Conservation (phyloP, 257 asterid species). For the Vinca minor region DNA sequence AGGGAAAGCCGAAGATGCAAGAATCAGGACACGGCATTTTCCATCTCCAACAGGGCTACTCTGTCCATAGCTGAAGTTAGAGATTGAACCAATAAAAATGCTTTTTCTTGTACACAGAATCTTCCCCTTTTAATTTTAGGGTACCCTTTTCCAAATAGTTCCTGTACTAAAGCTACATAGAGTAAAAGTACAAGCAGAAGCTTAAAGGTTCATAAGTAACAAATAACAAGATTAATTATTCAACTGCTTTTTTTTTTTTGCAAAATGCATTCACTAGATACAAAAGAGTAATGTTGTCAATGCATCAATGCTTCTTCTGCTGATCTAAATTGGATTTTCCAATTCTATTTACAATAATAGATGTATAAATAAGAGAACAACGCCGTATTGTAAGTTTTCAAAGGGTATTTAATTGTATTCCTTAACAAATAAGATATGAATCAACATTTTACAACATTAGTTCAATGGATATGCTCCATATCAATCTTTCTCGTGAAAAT, state of each 20-base stretch:
- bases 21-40: conserved; percentile 16
- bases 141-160: background rate
- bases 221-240: background rate
- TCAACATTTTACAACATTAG: background rate
- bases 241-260: background rate
- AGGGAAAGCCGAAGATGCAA: conserved; percentile 13
- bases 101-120: background rate
- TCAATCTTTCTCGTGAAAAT: too few species aligned
- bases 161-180: background rate
- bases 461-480: too few species aligned
- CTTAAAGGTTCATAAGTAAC: background rate
- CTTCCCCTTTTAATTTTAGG: background rate
- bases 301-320: background rate
- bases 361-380: background rate
- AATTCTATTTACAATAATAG: background rate
- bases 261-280: background rate
- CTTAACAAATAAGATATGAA: background rate
- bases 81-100: conserved; percentile 18
- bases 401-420: background rate
- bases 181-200: background rate
- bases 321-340: background rate
- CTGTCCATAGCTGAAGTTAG: conserved; percentile 14
- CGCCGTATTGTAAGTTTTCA: background rate
- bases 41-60: conserved; percentile 12
- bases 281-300: background rate